These are phyloP conservation scores for Mixia osmundae DNA, from an alignment of 1,284 basidiomycete genomes.

Conservation along the genomic window DNA sequence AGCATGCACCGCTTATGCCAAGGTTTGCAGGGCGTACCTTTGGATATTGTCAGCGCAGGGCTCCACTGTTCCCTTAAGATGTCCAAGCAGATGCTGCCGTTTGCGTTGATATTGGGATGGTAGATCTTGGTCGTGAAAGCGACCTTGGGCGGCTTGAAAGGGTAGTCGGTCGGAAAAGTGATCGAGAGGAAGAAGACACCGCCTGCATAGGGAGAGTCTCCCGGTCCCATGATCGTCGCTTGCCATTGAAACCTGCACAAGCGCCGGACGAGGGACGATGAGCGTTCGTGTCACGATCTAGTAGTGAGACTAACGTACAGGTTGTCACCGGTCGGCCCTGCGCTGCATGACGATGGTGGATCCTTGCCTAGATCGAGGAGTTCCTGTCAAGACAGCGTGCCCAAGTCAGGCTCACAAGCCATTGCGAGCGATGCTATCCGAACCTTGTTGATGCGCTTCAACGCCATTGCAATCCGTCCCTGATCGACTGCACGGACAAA, in stretches of 20 bases:
- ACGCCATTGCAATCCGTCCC: constrained; percentile 49
- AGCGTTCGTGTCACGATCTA: neutral
- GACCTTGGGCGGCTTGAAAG: constrained; percentile 98
- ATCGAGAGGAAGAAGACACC: constrained; percentile 49
- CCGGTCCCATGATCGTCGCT: constrained; percentile 60
- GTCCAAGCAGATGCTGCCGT: constrained; percentile 89
- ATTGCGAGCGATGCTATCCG: constrained; percentile 12
- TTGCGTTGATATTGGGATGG: constrained; percentile 92
- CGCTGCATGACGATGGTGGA: constrained; percentile 90
- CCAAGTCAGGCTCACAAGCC: neutral
- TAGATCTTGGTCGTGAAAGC: constrained; percentile 87
- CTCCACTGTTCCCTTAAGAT: constrained; percentile 42
- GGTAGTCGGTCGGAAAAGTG: constrained; percentile 82
- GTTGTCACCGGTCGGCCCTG: constrained; percentile 83
- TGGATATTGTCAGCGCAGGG: constrained; percentile 93
- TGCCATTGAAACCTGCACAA: constrained; percentile 20
- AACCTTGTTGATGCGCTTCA: constrained; percentile 98
- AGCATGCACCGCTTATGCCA: neutral
- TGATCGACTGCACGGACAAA: no score
- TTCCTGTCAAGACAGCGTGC: constrained; percentile 36
- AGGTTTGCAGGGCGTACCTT: constrained; percentile 24
- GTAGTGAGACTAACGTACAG: constrained; percentile 37
- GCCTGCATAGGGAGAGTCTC: constrained; percentile 67
- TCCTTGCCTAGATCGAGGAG: constrained; percentile 90
- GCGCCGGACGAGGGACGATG: neutral